Evolutionary conservation across 2,329 filamentous ascomycete genomes (phyloP), one percentile per base, ranked within the genome.

Genomic region (Aspergillus proliferans): DNA sequence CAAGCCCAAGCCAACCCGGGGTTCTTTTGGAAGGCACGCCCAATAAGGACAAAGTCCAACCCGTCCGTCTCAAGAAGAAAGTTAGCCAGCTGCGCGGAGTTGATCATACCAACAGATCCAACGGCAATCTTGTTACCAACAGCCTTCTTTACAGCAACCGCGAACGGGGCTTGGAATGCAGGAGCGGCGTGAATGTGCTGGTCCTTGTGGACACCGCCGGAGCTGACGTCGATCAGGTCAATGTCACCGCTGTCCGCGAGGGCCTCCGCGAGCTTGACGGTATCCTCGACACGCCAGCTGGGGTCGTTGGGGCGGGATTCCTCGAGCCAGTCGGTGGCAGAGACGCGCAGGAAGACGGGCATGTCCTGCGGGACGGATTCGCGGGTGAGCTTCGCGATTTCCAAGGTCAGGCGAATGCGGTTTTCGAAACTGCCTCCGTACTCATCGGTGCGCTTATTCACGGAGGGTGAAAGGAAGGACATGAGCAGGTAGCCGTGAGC

Each of bases 401-500:
- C 88, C 2, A 89, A 68, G 0, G 80, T 77, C 6, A 93, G 67
- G 0, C 87, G 79, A 0, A 75, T 79, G 36, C 88, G 80, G 69
- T 92, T 91, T 70, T 77, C 71, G 49, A 77, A 69, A 57, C 68
- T 71, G 52, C 79, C 72, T 43, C 76, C 71, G 59, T 77, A 83
- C 36, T 70, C 58, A 55, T 83, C 80, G 0, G 74, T 86, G 14
- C 88, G 78, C 45, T 80, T 72, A 68, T 93, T 93, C n/a, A 76
- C 76, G 0, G 78, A 77, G 0, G 87, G 86, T 0, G 81, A 83
- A 3, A 90, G 52, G 73, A 92, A 93, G 2, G 74, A 71, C 58
- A 84, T 81, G 0, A 92, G 71, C 0, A 93, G 77, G 62, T 91
- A 93, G 1, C 88, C 87, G 60, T 93, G 88, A 0, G 87, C 88